Evolutionary conservation across 148 eudicot genomes (phyloP).

Genomic region (Vaccinium macrocarpon): DNA sequence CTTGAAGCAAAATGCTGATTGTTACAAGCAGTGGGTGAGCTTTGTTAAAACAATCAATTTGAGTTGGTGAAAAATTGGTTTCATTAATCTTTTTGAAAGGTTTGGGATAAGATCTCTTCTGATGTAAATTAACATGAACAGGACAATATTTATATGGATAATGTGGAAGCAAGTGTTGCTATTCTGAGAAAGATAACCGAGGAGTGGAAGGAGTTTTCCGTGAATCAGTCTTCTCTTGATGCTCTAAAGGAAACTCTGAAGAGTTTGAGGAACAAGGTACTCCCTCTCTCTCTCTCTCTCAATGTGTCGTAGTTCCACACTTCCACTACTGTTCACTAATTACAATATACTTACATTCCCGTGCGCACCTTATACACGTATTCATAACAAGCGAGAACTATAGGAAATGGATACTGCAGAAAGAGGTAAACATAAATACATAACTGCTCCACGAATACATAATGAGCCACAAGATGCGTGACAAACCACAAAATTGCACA

Average conservation of each 20-base stretch:
- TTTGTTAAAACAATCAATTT: not conserved
- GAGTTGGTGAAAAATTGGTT: not conserved
- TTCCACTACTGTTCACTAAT: not conserved
- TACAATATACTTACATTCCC: not conserved
- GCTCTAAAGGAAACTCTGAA: constrained; percentile 48
- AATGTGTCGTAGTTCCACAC: not conserved
- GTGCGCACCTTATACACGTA: not conserved
- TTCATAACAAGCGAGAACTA: not conserved
- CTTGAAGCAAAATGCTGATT: constrained; percentile 54
- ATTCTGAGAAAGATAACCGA: constrained; percentile 54
- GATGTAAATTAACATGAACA: constrained; percentile 26
- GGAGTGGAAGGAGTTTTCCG: constrained; percentile 48
- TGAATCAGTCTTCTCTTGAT: constrained; percentile 45
- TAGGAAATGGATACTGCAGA: not conserved
- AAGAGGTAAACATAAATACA: not conserved
- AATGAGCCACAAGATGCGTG: not conserved
- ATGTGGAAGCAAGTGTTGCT: constrained; percentile 58
- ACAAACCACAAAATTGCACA: not conserved
- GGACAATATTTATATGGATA: constrained; percentile 66
- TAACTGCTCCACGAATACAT: too few relatives aligned
- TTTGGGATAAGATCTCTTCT: not conserved
- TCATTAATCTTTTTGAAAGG: not conserved
- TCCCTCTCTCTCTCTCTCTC: not conserved
- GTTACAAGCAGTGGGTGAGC: constrained; percentile 81
- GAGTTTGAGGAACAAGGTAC: constrained; percentile 70